Conservation (phyloP, 2,329 filamentous ascomycete genomes). For the Aspergillus viridinutans region DNA sequence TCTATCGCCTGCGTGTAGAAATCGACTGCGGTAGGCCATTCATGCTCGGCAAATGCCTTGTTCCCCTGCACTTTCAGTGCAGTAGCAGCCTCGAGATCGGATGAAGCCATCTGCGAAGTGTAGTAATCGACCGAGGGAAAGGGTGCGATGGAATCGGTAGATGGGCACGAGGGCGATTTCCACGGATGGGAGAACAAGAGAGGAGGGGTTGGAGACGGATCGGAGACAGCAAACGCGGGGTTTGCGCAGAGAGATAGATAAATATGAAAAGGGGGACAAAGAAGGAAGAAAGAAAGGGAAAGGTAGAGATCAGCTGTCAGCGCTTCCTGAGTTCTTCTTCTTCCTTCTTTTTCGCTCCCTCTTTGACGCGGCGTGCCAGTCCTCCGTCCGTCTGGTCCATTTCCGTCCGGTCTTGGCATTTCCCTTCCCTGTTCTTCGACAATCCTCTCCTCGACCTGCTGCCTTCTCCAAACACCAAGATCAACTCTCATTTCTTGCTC, state of each 20-base stretch:
- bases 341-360: not conserved
- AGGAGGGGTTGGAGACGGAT: constrained; percentile 6
- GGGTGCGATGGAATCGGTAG: constrained; percentile 13
- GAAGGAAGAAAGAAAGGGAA: not conserved
- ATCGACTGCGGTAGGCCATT: constrained; percentile 78
- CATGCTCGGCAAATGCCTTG: constrained; percentile 80
- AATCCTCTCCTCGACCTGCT: constrained; percentile 22
- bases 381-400: constrained; percentile 3
- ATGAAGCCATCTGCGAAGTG: constrained; percentile 33
- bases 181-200: constrained; percentile 6
- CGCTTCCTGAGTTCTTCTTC: constrained; percentile 16
- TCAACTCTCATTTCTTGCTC: not conserved
- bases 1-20: constrained; percentile 86
- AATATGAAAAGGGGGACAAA: constrained; percentile 2
- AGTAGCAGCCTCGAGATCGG: constrained; percentile 62
- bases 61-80: constrained; percentile 93
- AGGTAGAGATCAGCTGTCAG: not conserved
- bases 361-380: not conserved
- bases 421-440: constrained; percentile 17
- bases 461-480: constrained; percentile 1
- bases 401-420: constrained; percentile 29
- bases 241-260: not conserved
- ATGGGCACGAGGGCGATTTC: constrained; percentile 24
- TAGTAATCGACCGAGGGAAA: constrained; percentile 1
- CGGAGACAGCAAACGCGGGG: not conserved